A percentile compares a stretch with the other conserved stretches of the same genome.
phyloP scores from a whole-genome alignment of 2,329 filamentous ascomycete genomes.

The Xylaria sp. region DNA sequence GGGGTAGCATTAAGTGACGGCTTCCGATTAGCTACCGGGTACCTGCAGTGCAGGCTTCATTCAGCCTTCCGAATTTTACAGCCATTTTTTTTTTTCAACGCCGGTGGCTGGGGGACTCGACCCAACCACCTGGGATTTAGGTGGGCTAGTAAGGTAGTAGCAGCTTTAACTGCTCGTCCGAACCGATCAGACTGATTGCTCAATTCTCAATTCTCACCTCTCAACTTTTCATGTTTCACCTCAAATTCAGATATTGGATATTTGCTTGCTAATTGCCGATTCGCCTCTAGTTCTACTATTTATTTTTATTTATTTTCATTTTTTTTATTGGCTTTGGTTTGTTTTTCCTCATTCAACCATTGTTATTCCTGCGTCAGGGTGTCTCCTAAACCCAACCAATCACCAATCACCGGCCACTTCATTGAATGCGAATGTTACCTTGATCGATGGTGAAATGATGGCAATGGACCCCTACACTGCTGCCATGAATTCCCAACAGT shows the following conservation, averaged over 20 bases:
- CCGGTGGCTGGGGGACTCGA: constrained; percentile 32
- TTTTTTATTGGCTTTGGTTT: neutral
- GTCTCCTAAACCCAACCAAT: neutral
- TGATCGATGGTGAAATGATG: neutral
- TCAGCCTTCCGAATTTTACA: constrained; percentile 32
- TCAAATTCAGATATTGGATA: neutral
- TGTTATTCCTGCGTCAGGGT: neutral
- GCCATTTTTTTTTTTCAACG: neutral
- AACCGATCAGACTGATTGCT: neutral
- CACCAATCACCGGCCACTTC: neutral
- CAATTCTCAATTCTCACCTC: constrained; percentile 16
- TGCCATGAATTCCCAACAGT: constrained; percentile 38
- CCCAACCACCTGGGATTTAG: constrained; percentile 36
- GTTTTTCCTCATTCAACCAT: neutral
- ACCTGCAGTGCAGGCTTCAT: constrained; percentile 38
- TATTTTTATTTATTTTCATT: neutral
- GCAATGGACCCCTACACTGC: constrained; percentile 37
- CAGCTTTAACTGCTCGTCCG: neutral
- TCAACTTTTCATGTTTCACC: constrained; percentile 4
- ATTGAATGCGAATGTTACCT: constrained; percentile 9
- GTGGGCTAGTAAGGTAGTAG: neutral
- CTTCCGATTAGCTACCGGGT: constrained; percentile 35
- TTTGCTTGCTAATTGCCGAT: neutral
- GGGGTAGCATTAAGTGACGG: constrained; percentile 1
- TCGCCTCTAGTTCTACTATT: neutral